Conservation (phyloP, 805 yeast species). For the Saccharomyces kudriavzevii region DNA sequence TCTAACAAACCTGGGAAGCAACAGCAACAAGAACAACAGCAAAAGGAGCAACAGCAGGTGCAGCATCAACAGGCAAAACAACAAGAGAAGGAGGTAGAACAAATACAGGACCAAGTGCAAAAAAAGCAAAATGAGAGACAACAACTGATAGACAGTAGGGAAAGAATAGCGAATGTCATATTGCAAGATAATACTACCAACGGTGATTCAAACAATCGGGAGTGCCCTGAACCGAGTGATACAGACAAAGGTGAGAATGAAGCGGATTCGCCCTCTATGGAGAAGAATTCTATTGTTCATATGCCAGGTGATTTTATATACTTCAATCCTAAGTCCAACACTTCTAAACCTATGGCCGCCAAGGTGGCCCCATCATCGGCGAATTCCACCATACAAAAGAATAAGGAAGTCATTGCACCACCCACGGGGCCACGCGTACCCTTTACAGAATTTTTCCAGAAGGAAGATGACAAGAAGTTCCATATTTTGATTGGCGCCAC, state of each 20-base stretch:
- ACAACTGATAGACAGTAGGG: not conserved
- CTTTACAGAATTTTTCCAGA: slow-evolving; percentile 61
- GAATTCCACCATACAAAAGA: not conserved
- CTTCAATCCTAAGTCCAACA: slow-evolving; percentile 13
- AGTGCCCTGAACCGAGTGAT: not conserved
- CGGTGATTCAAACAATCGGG: not conserved
- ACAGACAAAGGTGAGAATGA: not conserved
- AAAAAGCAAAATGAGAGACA: not conserved
- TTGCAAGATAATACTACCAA: not conserved
- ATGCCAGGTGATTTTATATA: slow-evolving; percentile 32
- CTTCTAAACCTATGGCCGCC: slow-evolving; percentile 5
- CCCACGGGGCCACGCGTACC: slow-evolving; percentile 54
- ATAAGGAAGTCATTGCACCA: slow-evolving; percentile 42
- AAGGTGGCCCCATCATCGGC: not conserved
- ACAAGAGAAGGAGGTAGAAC: not conserved
- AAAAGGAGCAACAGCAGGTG: not conserved
- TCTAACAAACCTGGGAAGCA: slow-evolving; percentile 37
- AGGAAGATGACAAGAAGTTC: slow-evolving; percentile 72
- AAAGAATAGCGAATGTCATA: not conserved
- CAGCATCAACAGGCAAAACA: not conserved
- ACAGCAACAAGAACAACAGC: not conserved
- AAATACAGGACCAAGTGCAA: not conserved
- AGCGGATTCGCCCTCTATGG: slow-evolving; percentile 13
- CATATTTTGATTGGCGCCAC: slow-evolving; percentile 90
- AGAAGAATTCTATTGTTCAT: slow-evolving; percentile 26